Base-by-base conservation (phyloP, 768 basidiomycete species). In the Tylopilus cervinicoccineus region DNA sequence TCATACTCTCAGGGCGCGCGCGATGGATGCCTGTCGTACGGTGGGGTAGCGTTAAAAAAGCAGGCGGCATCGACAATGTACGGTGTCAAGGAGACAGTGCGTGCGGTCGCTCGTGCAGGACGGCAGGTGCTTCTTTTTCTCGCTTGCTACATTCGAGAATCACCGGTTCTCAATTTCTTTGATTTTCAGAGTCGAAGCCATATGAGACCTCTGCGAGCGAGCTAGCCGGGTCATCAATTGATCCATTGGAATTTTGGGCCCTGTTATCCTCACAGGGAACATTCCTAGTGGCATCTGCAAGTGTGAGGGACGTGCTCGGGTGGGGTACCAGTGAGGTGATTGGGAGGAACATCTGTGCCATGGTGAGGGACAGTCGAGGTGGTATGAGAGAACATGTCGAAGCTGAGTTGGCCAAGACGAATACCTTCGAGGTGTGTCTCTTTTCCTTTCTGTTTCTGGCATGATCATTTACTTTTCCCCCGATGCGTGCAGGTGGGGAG, bases 1-100 rank as follows among this genome's bases (percentile, higher is more conserved):
- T 99, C 60, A 81, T 99, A 29, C 75, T 99, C n/a, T 81, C 80
- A 47, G 94, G 87, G 0, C 76, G 95, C 9, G 79, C 84, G 26
- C 71, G 85, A 38, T 76, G 76, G 58, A 84, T 89, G 75, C 80
- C 82, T 8, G 62, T 56, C 2, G 64, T 92, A 20, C 65, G 62
- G 5, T 93, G 90, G 90, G 72, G 69, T 4, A 70, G 73, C 31
- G 67, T 93, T 24, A 65, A 70, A 2, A 61, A 64, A 24, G 76
- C 74, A 3, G 83, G 83, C 19, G 84, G 50, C 16, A 5, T 61
- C 23, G 33, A 43, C 13, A 20, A 29, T 37, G 14, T 40, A 2
- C 23, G 3, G 11, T 20, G 22, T 24, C 47, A 24, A 24, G 20
- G 36, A 26, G 26, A 31, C 29, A 24, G 47, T 48, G 9, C 4